These are phyloP conservation scores for Erodium trifolium DNA, from an alignment of 441 rosid species.

Conservation along the genomic window DNA sequence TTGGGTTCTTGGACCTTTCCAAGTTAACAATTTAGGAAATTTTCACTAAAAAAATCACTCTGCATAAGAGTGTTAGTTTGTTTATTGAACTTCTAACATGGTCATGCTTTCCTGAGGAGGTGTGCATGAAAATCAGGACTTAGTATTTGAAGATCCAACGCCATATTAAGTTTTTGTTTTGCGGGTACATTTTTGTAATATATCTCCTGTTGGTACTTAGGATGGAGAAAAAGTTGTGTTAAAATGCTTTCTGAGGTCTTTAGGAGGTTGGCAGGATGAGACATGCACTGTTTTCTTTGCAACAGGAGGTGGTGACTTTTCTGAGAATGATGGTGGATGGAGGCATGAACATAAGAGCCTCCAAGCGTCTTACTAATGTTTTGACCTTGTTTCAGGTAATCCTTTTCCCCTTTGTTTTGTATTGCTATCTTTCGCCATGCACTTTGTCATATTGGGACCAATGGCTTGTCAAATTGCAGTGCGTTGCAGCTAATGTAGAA, in stretches of 20 bases:
- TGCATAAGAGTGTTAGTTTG: background rate
- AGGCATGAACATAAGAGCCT: conserved; percentile 1
- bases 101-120: background rate
- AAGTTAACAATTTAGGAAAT: background rate
- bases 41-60: background rate
- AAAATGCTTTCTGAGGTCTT: background rate
- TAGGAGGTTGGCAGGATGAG: conserved; percentile 2
- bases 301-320: conserved; percentile 6
- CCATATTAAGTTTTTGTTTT: background rate
- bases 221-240: conserved; percentile 3
- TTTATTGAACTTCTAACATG: background rate
- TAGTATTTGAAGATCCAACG: background rate
- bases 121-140: background rate
- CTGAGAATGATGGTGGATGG: conserved; percentile 7
- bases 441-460: background rate
- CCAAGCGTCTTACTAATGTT: conserved; percentile 6
- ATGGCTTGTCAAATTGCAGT: conserved; percentile 6
- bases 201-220: background rate
- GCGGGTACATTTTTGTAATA: background rate
- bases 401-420: background rate
- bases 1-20: background rate
- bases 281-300: conserved; percentile 8
- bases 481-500: conserved; percentile 5
- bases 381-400: conserved; percentile 7
- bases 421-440: background rate